Conservation (phyloP, 192 early-diverging fungal genomes). For the Chytriomyces confervae region DNA sequence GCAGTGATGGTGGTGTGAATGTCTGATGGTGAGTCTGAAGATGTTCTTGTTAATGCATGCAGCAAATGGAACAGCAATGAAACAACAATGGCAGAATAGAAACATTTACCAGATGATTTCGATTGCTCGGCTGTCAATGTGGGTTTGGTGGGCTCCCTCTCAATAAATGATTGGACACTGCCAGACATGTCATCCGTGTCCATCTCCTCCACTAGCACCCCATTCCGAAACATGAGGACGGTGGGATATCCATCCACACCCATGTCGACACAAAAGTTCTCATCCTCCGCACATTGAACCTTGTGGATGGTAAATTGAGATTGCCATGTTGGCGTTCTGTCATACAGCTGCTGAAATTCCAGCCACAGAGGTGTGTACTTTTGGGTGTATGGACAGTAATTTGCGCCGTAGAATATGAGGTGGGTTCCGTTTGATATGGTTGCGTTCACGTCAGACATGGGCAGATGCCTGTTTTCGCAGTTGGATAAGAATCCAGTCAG, state of each 20-base stretch:
- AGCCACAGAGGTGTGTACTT: conserved; percentile 10
- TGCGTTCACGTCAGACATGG: neutral
- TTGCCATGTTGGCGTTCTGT: neutral
- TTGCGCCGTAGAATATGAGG: neutral
- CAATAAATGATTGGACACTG: neutral
- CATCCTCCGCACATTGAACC: conserved; percentile 8
- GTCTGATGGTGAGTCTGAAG: too few relatives aligned
- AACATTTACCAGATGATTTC: too few relatives aligned
- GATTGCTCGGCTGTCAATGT: too few relatives aligned
- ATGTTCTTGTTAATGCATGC: too few relatives aligned
- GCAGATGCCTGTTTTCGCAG: neutral
- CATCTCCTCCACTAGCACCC: neutral
- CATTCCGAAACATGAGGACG: neutral
- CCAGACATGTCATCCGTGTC: neutral
- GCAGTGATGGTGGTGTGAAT: too few relatives aligned
- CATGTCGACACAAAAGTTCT: conserved; percentile 14
- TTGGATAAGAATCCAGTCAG: neutral
- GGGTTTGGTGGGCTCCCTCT: neutral
- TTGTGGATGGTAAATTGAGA: neutral
- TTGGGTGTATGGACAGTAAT: conserved; percentile 7
- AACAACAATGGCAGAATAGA: too few relatives aligned
- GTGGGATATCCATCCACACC: conserved; percentile 13
- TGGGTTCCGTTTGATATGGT: neutral
- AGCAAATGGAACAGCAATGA: too few relatives aligned
- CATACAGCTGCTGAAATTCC: neutral